Conservation (phyloP, 1,284 basidiomycete species). For the Phenoliferia sp. region DNA sequence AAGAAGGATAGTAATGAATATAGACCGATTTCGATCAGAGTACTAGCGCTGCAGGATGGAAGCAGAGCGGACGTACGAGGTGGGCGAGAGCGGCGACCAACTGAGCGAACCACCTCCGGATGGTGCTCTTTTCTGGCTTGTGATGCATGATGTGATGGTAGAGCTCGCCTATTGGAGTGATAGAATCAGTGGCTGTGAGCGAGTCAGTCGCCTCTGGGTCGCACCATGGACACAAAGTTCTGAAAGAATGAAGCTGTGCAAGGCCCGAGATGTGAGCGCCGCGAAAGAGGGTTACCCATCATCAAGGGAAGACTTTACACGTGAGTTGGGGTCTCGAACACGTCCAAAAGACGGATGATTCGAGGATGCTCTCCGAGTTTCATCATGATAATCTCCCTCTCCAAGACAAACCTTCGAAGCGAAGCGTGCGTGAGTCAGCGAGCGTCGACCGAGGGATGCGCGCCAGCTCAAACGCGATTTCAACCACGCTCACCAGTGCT, state of each 20-base stretch:
- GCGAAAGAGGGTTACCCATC: no score
- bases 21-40: constrained; percentile 23
- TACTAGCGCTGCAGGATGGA: neutral
- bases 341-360: constrained; percentile 42
- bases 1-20: neutral
- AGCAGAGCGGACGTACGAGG: constrained; percentile 38
- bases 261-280: no score
- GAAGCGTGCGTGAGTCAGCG: no score
- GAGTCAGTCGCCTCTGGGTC: constrained; percentile 36
- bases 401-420: constrained; percentile 21
- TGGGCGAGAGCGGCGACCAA: constrained; percentile 38
- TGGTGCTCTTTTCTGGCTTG: constrained; percentile 31
- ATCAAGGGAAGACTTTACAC: constrained; percentile 20
- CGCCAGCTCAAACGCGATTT: constrained; percentile 35
- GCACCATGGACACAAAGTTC: constrained; percentile 39
- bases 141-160: constrained; percentile 42
- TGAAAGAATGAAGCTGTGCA: neutral
- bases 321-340: constrained; percentile 42
- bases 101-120: constrained; percentile 41
- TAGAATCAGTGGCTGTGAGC: neutral
- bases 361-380: constrained; percentile 44
- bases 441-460: constrained; percentile 25
- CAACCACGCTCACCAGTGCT: constrained; percentile 32
- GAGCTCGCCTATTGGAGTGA: constrained; percentile 39
- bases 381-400: constrained; percentile 44